Base-by-base conservation (phyloP, 1,139 yeast genomes). In the Nakaseomyces glabratus region DNA sequence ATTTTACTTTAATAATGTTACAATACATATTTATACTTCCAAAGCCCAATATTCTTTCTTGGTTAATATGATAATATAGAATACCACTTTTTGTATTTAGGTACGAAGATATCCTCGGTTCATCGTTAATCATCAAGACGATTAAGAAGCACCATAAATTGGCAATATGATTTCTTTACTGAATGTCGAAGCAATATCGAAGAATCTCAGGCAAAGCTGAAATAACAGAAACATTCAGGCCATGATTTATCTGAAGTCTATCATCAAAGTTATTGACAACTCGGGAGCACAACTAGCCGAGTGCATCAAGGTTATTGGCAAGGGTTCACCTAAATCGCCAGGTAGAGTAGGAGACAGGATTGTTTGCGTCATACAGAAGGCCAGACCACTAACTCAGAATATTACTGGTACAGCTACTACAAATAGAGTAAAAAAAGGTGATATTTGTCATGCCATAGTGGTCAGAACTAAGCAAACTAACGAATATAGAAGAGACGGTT, bases 221-320 rank as follows among this genome's bases (percentile, higher is more conserved):
- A 19, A 19, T 7, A 7, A 7, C 21, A 19, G 10, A 19, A 19
- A 19, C 9, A 19, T 7, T 19, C 21, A 10, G 6, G 25, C 12
- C 31, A 86, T 86, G 97, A 74, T 86, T 39, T 85, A 85, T 62
- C 72, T 86, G 50, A 88, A 88, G 66, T 69, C 94, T n/a, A 68
- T 88, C 60, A 65, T 84, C 40, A 86, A 82, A 60, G 95, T 86
- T 45, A 81, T 88, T 44, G 97, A 88, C 63, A 88, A 86, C 68
- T 81, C 95, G 13, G 95, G 98, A 20, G 98, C 97, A 4, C 85
- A 82, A 57, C 65, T 86, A 41, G 98, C 82, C 16, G 98, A 90
- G 63, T 90, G 98, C 60, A 86, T 90, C 66, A 90, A 88, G 61
- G 96, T 90, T 14, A 69, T 90, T 44, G 78, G 94, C 47, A 94